Evolutionary conservation across 257 asterid species (phyloP).

Genomic region (Petrea volubilis): DNA sequence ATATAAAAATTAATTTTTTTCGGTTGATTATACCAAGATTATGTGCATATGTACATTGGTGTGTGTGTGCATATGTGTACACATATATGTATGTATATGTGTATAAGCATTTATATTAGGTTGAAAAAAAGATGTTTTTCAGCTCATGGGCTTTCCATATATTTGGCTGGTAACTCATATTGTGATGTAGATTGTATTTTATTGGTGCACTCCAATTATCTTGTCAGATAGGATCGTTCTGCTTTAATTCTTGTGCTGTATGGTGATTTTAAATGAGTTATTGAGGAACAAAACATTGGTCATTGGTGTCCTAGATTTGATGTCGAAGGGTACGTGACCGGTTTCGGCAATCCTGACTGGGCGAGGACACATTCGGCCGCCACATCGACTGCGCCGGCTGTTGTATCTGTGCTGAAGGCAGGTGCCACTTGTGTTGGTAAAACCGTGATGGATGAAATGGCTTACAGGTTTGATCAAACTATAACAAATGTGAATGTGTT

Average conservation of each 20-base stretch:
- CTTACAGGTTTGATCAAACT: constrained; percentile 68
- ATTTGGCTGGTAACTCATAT: neutral
- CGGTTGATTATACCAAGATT: too few relatives aligned
- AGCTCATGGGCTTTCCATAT: neutral
- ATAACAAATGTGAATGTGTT: neutral
- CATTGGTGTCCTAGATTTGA: constrained; percentile 55
- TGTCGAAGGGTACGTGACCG: constrained; percentile 71
- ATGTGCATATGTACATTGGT: too few relatives aligned
- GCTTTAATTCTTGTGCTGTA: neutral
- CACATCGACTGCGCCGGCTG: constrained; percentile 61
- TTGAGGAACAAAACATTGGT: neutral
- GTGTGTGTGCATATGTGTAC: too few relatives aligned
- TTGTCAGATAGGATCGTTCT: neutral
- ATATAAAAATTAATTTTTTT: too few relatives aligned
- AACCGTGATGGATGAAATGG: constrained; percentile 98
- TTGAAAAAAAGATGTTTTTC: neutral
- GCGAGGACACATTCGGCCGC: constrained; percentile 75
- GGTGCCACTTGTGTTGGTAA: constrained; percentile 86
- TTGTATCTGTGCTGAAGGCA: constrained; percentile 58
- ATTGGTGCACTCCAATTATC: neutral
- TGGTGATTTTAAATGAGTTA: neutral
- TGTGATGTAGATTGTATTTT: neutral
- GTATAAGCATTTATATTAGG: neutral
- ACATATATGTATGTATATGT: too few relatives aligned
- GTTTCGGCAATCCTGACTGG: constrained; percentile 96